Percentiles rank a stretch among this genome's conserved stretches.
phyloP scores from a whole-genome alignment of 371 early-diverging fungal species.

The Mucor lusitanicus region DNA sequence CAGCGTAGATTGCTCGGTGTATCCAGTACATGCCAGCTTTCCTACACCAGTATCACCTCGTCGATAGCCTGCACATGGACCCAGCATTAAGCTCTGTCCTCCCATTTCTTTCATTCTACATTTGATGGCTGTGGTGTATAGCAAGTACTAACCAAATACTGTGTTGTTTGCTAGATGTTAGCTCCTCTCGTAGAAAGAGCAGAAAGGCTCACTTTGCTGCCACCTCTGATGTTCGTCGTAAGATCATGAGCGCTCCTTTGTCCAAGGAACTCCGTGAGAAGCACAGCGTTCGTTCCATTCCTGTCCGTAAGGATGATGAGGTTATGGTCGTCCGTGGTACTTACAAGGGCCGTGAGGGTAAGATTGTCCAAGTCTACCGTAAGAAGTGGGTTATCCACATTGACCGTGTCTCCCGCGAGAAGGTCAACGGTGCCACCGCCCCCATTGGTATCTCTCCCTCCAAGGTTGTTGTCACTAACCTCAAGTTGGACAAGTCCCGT shows the following conservation, averaged over 20 bases:
- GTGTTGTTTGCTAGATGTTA: conserved; percentile 63
- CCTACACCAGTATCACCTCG: too few species aligned
- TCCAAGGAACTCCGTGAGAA: conserved; percentile 86
- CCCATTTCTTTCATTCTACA: too few species aligned
- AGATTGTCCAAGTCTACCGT: conserved; percentile 95
- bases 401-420: conserved; percentile 93
- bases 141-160: not conserved
- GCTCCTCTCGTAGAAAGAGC: conserved; percentile 94
- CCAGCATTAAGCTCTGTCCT: too few species aligned
- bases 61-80: too few species aligned
- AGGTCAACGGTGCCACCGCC: conserved; percentile 94
- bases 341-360: conserved; percentile 97
- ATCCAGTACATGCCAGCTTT: too few species aligned
- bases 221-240: conserved; percentile 90
- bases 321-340: conserved; percentile 93
- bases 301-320: conserved; percentile 97
- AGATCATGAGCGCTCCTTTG: conserved; percentile 94
- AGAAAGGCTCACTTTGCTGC: conserved; percentile 98
- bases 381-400: conserved; percentile 98
- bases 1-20: too few species aligned
- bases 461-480: conserved; percentile 94
- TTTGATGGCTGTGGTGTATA: not conserved
- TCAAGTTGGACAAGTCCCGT: conserved; percentile 96
- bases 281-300: conserved; percentile 75
- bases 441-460: conserved; percentile 96